phyloP scores from a whole-genome alignment of 148 eudicot genomes.

The Polygonum maritimum region DNA sequence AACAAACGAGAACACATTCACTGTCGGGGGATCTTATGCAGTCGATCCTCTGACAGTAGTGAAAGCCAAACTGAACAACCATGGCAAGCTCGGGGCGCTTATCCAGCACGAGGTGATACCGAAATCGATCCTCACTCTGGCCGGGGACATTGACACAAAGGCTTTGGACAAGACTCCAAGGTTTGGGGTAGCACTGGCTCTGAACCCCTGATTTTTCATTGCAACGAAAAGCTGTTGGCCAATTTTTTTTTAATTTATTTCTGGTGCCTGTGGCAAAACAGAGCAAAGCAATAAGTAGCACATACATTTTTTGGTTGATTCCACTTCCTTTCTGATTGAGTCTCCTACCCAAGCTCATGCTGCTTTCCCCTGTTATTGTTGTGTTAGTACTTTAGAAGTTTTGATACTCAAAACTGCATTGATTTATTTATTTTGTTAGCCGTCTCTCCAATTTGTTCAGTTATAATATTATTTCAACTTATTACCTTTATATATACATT shows the following conservation, averaged over 20 bases:
- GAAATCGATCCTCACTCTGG: constrained; percentile 55
- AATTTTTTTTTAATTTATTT: background rate
- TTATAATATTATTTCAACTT: no score
- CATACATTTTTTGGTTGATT: constrained; percentile 21
- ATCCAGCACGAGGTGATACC: constrained; percentile 72
- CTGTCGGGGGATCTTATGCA: constrained; percentile 70
- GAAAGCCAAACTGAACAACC: constrained; percentile 80
- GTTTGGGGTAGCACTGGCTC: constrained; percentile 69
- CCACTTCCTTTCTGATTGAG: background rate
- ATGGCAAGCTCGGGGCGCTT: constrained; percentile 55
- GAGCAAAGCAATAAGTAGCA: constrained; percentile 30
- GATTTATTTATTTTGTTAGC: no score
- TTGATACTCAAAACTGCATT: no score
- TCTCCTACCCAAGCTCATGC: no score
- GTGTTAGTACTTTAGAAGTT: no score
- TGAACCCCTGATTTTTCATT: constrained; percentile 39
- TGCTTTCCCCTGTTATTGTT: no score
- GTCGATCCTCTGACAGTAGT: constrained; percentile 46
- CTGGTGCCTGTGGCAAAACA: constrained; percentile 17
- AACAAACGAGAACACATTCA: constrained; percentile 74
- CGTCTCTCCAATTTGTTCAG: no score
- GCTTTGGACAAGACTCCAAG: constrained; percentile 65
- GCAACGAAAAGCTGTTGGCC: no score
- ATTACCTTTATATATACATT: no score
- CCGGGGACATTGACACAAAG: constrained; percentile 64